These are phyloP conservation scores for Herpetomonas muscarum DNA, from an alignment of 208 protist genomes.

Conservation along the genomic window DNA sequence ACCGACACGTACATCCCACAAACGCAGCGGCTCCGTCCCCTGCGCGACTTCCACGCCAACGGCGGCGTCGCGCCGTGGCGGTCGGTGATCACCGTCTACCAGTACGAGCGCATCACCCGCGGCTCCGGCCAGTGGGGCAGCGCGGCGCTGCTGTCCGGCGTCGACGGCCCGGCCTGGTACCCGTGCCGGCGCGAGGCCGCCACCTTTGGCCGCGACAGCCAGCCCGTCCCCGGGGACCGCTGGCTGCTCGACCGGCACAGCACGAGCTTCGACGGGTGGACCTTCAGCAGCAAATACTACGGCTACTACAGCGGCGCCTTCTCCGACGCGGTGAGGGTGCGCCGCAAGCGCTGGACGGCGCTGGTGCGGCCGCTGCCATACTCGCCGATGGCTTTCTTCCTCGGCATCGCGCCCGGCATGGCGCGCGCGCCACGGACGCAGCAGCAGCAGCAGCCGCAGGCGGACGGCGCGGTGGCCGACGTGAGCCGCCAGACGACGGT, in stretches of 20 bases:
- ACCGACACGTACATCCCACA: constrained; percentile 71
- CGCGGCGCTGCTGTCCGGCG: constrained; percentile 31
- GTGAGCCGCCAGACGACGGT: neutral
- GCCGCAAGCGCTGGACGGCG: constrained; percentile 71
- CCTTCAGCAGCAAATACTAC: constrained; percentile 71
- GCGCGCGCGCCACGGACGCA: constrained; percentile 20
- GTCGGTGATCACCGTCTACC: constrained; percentile 53
- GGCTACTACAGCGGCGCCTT: constrained; percentile 43
- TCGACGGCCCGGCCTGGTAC: constrained; percentile 68
- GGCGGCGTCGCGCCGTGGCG: constrained; percentile 69
- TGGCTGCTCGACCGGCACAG: constrained; percentile 68
- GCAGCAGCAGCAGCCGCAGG: constrained; percentile 1
- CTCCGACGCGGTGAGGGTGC: constrained; percentile 32
- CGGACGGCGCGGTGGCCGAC: constrained; percentile 10
- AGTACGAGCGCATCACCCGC: constrained; percentile 63
- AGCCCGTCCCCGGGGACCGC: constrained; percentile 12
- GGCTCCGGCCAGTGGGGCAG: constrained; percentile 30
- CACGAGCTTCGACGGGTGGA: constrained; percentile 76
- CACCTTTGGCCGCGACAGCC: constrained; percentile 27
- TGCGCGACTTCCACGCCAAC: constrained; percentile 69
- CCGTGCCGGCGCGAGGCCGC: constrained; percentile 41
- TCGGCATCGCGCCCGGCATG: constrained; percentile 45
- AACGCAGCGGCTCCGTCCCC: constrained; percentile 46
- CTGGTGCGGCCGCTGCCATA: constrained; percentile 42
- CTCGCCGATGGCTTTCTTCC: constrained; percentile 38